Percentiles rank a stretch among this genome's conserved stretches.
These are phyloP conservation scores for Agaricales sp. DNA, from an alignment of 1,284 basidiomycete species.

Conservation along the genomic window DNA sequence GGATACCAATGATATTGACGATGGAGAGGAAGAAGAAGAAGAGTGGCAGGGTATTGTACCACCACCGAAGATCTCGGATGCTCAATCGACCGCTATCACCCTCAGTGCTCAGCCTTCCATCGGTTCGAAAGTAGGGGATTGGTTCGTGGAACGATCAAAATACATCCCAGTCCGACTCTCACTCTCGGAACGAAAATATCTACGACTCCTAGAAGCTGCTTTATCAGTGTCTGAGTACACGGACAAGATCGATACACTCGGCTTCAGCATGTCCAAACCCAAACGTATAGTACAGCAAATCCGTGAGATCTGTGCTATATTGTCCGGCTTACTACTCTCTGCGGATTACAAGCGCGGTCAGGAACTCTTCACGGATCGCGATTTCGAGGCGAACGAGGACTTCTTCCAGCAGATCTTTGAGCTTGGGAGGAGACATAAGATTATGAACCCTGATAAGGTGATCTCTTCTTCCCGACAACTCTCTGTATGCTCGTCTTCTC, in stretches of 20 bases:
- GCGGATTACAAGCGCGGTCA: conserved; percentile 81
- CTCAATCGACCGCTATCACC: conserved; percentile 25
- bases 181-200: conserved; percentile 63
- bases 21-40: conserved; percentile 30
- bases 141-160: conserved; percentile 71
- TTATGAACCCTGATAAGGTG: conserved; percentile 71
- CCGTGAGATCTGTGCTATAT: conserved; percentile 71
- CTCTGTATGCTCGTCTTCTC: neutral
- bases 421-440: conserved; percentile 74
- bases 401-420: conserved; percentile 73
- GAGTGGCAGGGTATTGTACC: conserved; percentile 22
- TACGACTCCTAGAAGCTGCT: conserved; percentile 72
- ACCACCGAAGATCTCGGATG: conserved; percentile 17
- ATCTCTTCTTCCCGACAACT: neutral
- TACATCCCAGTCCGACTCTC: conserved; percentile 70
- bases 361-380: conserved; percentile 66
- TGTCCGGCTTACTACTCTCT: conserved; percentile 67
- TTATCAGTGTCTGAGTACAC: conserved; percentile 76
- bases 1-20: conserved; percentile 38
- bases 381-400: conserved; percentile 64
- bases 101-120: conserved; percentile 42
- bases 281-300: conserved; percentile 78
- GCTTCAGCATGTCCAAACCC: conserved; percentile 63
- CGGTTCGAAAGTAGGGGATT: conserved; percentile 58
- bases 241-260: conserved; percentile 73